Evolutionary conservation across 2,329 filamentous ascomycete genomes (phyloP).

Genomic region (Penicillium sp.): DNA sequence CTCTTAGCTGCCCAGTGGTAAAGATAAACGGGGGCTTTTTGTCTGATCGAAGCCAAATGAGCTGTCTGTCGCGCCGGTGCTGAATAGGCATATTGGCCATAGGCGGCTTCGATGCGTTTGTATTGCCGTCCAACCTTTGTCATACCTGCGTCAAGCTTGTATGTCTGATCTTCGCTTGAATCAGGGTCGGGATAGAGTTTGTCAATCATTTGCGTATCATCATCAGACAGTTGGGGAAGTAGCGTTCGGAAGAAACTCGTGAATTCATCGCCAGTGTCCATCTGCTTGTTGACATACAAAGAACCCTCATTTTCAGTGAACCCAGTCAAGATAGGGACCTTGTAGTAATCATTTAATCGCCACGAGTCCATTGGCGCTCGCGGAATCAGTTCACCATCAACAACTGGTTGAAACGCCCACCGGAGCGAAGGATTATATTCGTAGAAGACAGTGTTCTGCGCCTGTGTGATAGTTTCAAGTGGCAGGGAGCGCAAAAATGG

Average conservation of each 20-base stretch:
- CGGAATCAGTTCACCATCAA: constrained; percentile 59
- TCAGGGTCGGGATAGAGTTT: constrained; percentile 60
- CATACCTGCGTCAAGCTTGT: constrained; percentile 15
- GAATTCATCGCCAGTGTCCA: constrained; percentile 52
- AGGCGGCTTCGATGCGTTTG: constrained; percentile 48
- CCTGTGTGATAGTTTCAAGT: constrained; percentile 32
- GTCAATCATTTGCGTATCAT: constrained; percentile 55
- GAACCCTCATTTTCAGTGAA: constrained; percentile 69
- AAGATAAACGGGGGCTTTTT: constrained; percentile 43
- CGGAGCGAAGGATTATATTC: constrained; percentile 45
- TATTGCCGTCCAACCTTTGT: constrained; percentile 46
- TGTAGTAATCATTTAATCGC: constrained; percentile 50
- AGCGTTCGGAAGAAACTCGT: constrained; percentile 58
- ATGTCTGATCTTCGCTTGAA: constrained; percentile 21
- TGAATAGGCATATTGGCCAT: constrained; percentile 49
- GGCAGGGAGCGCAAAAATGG: constrained; percentile 41
- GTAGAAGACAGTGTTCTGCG: constrained; percentile 43
- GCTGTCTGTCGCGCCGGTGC: constrained; percentile 48
- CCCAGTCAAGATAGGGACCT: constrained; percentile 63
- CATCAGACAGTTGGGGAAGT: constrained; percentile 52
- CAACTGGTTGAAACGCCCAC: constrained; percentile 65
- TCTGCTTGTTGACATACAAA: constrained; percentile 55
- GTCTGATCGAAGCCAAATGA: constrained; percentile 28
- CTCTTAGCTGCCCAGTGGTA: constrained; percentile 54
- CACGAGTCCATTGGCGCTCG: constrained; percentile 58